phyloP scores from a whole-genome alignment of 805 yeast species.

The Brettanomyces bruxellensis region DNA sequence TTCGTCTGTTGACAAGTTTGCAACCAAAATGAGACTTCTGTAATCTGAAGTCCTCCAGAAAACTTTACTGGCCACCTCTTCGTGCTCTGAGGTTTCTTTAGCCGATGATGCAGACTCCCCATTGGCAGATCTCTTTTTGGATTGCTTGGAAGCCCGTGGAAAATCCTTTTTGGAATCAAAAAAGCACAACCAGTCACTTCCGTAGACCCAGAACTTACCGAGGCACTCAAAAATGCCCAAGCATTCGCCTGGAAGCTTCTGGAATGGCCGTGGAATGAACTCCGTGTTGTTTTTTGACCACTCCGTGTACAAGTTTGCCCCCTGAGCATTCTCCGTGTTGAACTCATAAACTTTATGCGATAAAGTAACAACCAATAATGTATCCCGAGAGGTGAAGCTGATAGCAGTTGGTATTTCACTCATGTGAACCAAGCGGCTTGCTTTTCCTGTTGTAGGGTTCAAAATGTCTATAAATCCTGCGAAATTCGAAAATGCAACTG shows the following conservation, averaged over 20 bases:
- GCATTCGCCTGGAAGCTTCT: slow-evolving; percentile 53
- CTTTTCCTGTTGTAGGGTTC: slow-evolving; percentile 20
- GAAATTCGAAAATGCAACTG: slow-evolving; percentile 50
- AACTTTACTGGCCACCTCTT: slow-evolving; percentile 28
- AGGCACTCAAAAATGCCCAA: slow-evolving; percentile 52
- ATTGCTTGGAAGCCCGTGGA: slow-evolving; percentile 27
- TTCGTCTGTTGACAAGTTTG: slow-evolving; percentile 40
- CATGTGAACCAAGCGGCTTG: slow-evolving; percentile 46
- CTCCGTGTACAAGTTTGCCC: slow-evolving; percentile 37
- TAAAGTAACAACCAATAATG: slow-evolving; percentile 57
- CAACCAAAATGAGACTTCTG: slow-evolving; percentile 60
- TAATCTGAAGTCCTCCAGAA: slow-evolving; percentile 76
- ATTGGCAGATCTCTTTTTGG: slow-evolving; percentile 25
- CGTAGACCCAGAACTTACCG: slow-evolving; percentile 72
- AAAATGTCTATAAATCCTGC: slow-evolving; percentile 57
- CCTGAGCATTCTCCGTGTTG: slow-evolving; percentile 22
- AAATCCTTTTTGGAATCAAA: slow-evolving; percentile 56
- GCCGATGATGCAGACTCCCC: slow-evolving; percentile 11
- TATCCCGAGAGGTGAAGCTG: slow-evolving; percentile 37
- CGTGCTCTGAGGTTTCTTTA: slow-evolving; percentile 7
- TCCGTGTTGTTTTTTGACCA: slow-evolving; percentile 82
- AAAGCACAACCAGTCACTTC: slow-evolving; percentile 71
- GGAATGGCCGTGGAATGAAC: slow-evolving; percentile 57
- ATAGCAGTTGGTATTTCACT: slow-evolving; percentile 53
- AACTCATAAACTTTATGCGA: slow-evolving; percentile 75